Percentiles rank a stretch among this genome's conserved stretches.
Conservation (phyloP, 2,329 filamentous ascomycete species). For the Aaosphaeria arxii region DNA sequence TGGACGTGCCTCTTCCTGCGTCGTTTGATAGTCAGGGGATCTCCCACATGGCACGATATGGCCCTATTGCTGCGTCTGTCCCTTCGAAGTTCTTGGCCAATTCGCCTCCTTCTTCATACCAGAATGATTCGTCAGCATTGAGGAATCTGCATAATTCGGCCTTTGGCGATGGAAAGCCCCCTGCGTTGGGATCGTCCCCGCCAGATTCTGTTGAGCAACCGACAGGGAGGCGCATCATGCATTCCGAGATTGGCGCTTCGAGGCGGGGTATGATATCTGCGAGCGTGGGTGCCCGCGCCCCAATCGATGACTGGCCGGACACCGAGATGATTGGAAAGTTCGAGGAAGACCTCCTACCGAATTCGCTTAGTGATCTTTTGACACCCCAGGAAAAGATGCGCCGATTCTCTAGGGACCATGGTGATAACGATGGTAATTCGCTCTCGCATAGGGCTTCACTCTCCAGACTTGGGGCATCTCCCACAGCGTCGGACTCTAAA, state of each 20-base stretch:
- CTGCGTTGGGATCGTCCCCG: constrained; percentile 50
- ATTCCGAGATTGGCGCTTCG: constrained; percentile 60
- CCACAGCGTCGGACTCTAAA: constrained; percentile 42
- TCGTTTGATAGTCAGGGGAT: constrained; percentile 97
- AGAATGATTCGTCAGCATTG: constrained; percentile 59
- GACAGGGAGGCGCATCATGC: constrained; percentile 57
- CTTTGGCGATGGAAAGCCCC: constrained; percentile 58
- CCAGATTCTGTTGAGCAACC: constrained; percentile 64
- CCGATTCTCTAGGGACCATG: constrained; percentile 57
- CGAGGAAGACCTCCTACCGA: constrained; percentile 86
- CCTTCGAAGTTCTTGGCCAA: constrained; percentile 90
- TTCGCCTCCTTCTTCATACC: constrained; percentile 67
- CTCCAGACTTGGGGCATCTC: constrained; percentile 49
- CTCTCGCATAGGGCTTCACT: constrained; percentile 46
- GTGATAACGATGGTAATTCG: constrained; percentile 50
- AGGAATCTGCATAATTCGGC: constrained; percentile 63
- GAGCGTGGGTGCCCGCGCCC: constrained; percentile 52
- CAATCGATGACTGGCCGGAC: constrained; percentile 58
- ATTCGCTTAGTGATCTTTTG: constrained; percentile 60
- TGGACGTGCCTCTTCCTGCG: constrained; percentile 87
- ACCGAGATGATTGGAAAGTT: constrained; percentile 65
- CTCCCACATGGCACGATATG: constrained; percentile 85
- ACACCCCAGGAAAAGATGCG: constrained; percentile 61
- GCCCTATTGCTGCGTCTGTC: constrained; percentile 86
- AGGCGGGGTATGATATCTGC: constrained; percentile 57